Percentiles rank a stretch among this genome's conserved stretches.
phyloP scores from a whole-genome alignment of 768 basidiomycete genomes.

The Boletus vermiculosoides region DNA sequence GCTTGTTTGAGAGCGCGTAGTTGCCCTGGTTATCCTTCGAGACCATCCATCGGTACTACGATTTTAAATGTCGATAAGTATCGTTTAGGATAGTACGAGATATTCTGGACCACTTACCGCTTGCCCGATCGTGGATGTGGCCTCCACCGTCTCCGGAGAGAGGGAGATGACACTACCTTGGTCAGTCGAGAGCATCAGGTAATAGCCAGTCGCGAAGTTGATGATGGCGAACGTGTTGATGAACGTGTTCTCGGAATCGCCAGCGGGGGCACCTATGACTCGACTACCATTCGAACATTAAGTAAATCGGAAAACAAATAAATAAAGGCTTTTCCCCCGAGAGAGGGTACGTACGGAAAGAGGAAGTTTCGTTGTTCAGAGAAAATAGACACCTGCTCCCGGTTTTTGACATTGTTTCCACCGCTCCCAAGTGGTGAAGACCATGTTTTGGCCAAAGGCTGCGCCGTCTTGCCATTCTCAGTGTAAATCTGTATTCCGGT shows the following conservation, averaged over 20 bases:
- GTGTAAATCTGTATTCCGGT: conserved; percentile 7
- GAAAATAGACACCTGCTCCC: conserved; percentile 3
- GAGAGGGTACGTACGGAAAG: neutral
- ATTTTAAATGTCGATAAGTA: neutral
- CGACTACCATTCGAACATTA: neutral
- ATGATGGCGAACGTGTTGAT: conserved; percentile 6
- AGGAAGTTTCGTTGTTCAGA: neutral
- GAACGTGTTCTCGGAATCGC: neutral
- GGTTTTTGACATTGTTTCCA: conserved; percentile 9
- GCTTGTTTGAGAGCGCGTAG: conserved; percentile 7
- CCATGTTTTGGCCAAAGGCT: conserved; percentile 5
- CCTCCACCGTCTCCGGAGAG: neutral
- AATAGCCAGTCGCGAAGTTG: conserved; percentile 10
- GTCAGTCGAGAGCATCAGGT: conserved; percentile 6
- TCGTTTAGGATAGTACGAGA: neutral
- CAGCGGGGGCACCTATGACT: neutral
- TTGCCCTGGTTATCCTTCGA: conserved; percentile 1
- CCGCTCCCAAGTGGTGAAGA: neutral
- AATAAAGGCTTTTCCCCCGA: neutral
- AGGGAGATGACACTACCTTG: neutral
- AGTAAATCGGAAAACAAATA: neutral
- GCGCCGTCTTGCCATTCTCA: neutral
- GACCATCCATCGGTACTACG: conserved; percentile 13
- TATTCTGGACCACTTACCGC: neutral
- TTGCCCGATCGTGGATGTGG: neutral